Base-by-base conservation (phyloP, 805 yeast genomes). In the Candida xyloterini region DNA sequence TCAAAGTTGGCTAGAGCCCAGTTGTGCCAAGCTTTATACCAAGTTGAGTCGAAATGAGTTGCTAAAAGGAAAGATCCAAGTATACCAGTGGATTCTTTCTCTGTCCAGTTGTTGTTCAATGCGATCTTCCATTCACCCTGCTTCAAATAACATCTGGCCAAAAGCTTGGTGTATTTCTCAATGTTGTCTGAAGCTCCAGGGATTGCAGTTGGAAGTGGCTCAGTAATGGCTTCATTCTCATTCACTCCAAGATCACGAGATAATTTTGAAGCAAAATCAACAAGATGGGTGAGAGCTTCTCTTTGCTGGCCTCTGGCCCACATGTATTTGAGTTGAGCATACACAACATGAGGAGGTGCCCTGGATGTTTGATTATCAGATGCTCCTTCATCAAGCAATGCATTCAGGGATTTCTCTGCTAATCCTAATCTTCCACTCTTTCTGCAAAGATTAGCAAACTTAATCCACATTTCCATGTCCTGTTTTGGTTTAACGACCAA, bases 1-100 rank as follows among this genome's bases (percentile, higher is more conserved):
- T 93, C 97, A 59, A 90, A 93, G 62, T 95, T 93, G 1, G 98
- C 97, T 56, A 95, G 70, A 0, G 99, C 99, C 99, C 99, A 93
- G 57, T 89, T 91, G 60, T 93, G 99, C 99, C 99, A 95, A 13
- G 98, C 99, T 57, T 95, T 93, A 56, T 93, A 93, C 96, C 99
- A 93, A 16, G 77, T 75, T 25, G 77, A 72, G 59, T 93, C 97
- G 62, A 93, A 91, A 59, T 90, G 96, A 0, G 99, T 91, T 0
- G 99, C 98, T 48, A 93, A 70, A 40, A 93, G 67, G 59, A 87
- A 93, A 0, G 97, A 89, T 10, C 97, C 96, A 43, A 93, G 66
- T 48, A 93, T 88, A 1, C 90, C 84, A 30, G 88, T 90, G 6
- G 68, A 61, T 42, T 76, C 77, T 46, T 81, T 84, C 8, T 79